phyloP scores from a whole-genome alignment of 129 eudicot genomes.

The Glebionis coronaria region DNA sequence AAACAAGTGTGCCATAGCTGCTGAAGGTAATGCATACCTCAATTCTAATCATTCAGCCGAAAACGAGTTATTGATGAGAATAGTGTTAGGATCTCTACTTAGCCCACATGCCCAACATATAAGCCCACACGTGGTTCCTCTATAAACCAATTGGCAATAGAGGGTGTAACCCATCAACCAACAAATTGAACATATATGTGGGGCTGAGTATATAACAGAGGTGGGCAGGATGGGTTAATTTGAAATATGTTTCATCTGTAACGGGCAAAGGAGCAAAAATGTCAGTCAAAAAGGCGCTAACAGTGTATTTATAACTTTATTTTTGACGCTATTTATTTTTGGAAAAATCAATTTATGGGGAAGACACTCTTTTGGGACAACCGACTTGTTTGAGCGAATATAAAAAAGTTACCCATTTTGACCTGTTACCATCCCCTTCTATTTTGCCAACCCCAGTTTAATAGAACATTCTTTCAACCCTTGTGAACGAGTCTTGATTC shows the following conservation, averaged over 20 bases:
- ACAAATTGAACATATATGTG: too few species aligned
- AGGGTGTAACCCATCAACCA: too few species aligned
- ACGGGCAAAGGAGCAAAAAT: neutral
- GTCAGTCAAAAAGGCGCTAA: neutral
- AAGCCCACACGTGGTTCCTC: too few species aligned
- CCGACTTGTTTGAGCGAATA: neutral
- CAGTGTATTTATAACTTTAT: neutral
- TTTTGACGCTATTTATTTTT: neutral
- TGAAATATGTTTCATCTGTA: neutral
- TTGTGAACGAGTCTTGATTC: conserved; percentile 3
- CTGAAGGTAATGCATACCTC: conserved; percentile 54
- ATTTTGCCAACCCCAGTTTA: conserved; percentile 5
- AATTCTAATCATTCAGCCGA: neutral
- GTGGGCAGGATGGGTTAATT: neutral
- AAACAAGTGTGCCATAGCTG: conserved; percentile 83
- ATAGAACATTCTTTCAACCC: neutral
- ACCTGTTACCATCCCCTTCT: neutral
- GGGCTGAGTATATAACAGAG: too few species aligned
- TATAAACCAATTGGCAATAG: too few species aligned
- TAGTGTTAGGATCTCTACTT: too few species aligned
- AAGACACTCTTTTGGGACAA: neutral
- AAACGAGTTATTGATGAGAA: neutral
- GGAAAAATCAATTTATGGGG: too few species aligned
- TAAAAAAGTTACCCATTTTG: neutral
- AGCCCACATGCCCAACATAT: too few species aligned